phyloP scores from a whole-genome alignment of 805 yeast species.

The Komagataella mondaviorum region DNA sequence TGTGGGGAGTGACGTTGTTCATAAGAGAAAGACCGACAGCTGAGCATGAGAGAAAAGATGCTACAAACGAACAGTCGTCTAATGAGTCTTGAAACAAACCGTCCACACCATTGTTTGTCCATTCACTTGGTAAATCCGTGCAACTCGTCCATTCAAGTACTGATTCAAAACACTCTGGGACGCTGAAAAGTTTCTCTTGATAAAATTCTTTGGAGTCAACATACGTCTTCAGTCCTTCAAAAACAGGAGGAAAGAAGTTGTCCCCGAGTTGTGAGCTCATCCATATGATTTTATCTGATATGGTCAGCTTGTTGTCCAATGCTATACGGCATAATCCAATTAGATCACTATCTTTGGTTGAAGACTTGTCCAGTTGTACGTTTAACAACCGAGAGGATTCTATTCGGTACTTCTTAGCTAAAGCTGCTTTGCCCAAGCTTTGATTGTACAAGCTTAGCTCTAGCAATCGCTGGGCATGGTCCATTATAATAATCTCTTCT shows the following conservation, averaged over 20 bases:
- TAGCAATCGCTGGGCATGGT: not conserved
- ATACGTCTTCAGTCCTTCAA: slow-evolving; percentile 1
- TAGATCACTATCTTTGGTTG: slow-evolving; percentile 3
- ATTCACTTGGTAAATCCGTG: slow-evolving; percentile 1
- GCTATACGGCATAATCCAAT: not conserved
- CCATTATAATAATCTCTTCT: not conserved
- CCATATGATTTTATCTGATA: slow-evolving; percentile 10
- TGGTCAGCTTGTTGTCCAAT: slow-evolving; percentile 2
- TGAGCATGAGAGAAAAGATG: slow-evolving; percentile 43
- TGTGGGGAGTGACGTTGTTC: slow-evolving; percentile 14
- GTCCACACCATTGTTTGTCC: slow-evolving; percentile 7
- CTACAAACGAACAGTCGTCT: slow-evolving; percentile 69
- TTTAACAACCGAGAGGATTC: slow-evolving; percentile 3
- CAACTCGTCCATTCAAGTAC: not conserved
- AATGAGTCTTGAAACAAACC: slow-evolving; percentile 33
- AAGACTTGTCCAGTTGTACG: not conserved
- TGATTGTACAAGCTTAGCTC: not conserved
- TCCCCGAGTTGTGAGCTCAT: slow-evolving; percentile 8
- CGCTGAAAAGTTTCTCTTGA: slow-evolving; percentile 1
- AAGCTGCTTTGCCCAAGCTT: not conserved
- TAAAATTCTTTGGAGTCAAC: slow-evolving; percentile 1
- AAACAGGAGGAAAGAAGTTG: slow-evolving; percentile 1
- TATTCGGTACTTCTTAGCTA: slow-evolving; percentile 1
- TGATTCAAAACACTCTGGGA: not conserved
- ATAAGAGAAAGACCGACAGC: slow-evolving; percentile 11